Base-by-base conservation (phyloP, 805 yeast genomes). In the Hanseniaspora lachancei region DNA sequence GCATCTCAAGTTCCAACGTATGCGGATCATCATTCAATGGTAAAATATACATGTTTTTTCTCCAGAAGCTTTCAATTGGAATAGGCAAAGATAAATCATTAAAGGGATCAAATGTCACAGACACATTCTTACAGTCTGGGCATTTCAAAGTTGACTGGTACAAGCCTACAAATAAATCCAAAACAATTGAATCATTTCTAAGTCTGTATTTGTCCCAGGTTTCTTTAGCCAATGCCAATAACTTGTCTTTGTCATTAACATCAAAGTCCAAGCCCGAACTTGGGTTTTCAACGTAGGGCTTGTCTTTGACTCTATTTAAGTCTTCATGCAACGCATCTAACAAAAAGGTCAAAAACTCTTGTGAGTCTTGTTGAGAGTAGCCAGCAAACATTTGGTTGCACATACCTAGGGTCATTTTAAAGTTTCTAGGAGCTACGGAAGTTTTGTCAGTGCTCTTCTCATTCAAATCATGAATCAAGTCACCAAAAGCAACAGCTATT, bases 281-380 rank as follows among this genome's bases (percentile, higher is more conserved):
- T 0, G 97, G 96, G 63, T 88, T 88, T 62, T 87, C 95, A 8
- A 87, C 79, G 60, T 82, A 83, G 0, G 97, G 97, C 65, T 93
- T 93, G 39, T 84, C 71, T 9, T 78, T 65, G 32, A 91, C 82
- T 56, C 96, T 74, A 64, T 93, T 93, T 60, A 91, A 72, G 68
- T 91, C 97, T 68, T 91, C 97, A 64, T 93, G 97, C 34, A 91
- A 72, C 2, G 95, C 91, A 69, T 93, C 97, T 24, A 93, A 73
- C 27, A 93, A 68, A 74, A 86, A 91, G 16, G 95, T 89, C 49
- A 91, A 73, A 63, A 93, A 84, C 64, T 93, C 97, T 66, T 93
- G 97, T 0, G 97, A 87, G 66, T 91, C 98, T 65, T 91, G 97
- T 66, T 93, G 97, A 60, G 78, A 80, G 63, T 84, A 88, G 0